These are phyloP conservation scores for Orbilia quercus DNA, from an alignment of 2,329 filamentous ascomycete species.

Conservation along the genomic window DNA sequence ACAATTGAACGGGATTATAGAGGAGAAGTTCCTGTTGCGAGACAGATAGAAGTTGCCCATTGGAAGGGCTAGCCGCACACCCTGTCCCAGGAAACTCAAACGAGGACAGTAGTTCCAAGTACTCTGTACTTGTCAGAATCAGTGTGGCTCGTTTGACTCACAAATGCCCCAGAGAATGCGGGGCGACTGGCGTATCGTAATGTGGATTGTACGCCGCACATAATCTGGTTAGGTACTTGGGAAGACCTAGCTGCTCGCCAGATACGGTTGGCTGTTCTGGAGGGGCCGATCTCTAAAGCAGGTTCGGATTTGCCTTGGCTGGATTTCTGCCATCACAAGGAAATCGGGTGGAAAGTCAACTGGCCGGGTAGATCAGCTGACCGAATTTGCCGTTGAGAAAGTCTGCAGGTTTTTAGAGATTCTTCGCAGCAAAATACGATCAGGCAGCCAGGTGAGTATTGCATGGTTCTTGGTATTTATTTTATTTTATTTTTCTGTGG, in stretches of 20 bases:
- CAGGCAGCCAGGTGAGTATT: conserved; percentile 55
- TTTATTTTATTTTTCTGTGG: conserved; percentile 6
- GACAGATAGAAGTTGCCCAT: not conserved
- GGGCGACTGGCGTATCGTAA: too few relatives aligned
- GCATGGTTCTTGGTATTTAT: too few relatives aligned
- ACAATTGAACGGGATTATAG: conserved; percentile 33
- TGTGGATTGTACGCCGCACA: conserved; percentile 8
- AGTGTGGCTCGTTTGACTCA: conserved; percentile 21
- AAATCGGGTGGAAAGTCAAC: not conserved
- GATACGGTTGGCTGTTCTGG: not conserved
- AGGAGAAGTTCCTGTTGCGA: conserved; percentile 1
- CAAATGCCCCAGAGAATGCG: conserved; percentile 11
- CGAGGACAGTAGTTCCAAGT: not conserved
- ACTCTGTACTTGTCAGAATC: too few relatives aligned
- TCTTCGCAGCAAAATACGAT: conserved; percentile 38
- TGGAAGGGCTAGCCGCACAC: conserved; percentile 46
- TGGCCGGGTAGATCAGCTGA: conserved; percentile 41
- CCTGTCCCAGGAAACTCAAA: not conserved
- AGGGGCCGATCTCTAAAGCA: conserved; percentile 12
- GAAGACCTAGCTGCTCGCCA: not conserved
- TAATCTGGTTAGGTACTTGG: not conserved
- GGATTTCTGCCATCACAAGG: conserved; percentile 6
- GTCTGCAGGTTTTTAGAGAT: conserved; percentile 15
- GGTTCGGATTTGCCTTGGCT: conserved; percentile 8
- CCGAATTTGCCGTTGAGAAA: conserved; percentile 22